phyloP scores from a whole-genome alignment of 2,329 filamentous ascomycete genomes.

The Paraconiothyrium brasiliense region DNA sequence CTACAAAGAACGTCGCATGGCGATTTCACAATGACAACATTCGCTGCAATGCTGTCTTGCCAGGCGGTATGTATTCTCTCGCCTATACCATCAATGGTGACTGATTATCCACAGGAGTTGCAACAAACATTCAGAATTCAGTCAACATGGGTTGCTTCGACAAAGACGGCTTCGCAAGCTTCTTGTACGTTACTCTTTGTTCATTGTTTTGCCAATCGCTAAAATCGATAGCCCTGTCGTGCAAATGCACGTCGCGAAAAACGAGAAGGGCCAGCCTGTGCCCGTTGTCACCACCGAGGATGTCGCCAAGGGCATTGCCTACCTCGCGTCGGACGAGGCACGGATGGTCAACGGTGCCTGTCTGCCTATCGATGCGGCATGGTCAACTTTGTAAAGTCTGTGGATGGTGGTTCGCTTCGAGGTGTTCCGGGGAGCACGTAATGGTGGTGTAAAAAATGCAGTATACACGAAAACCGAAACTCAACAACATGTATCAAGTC shows the following conservation, averaged over 20 bases:
- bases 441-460: too few relatives aligned
- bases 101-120: conserved; percentile 15
- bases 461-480: too few relatives aligned
- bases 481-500: too few relatives aligned
- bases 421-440: too few relatives aligned
- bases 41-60: conserved; percentile 58
- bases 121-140: conserved; percentile 32
- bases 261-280: conserved; percentile 32
- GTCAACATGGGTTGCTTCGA: conserved; percentile 36
- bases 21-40: conserved; percentile 57
- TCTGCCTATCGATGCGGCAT: conserved; percentile 40
- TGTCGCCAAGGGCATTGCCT: conserved; percentile 37
- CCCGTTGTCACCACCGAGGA: conserved; percentile 32
- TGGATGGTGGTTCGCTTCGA: not conserved
- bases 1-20: conserved; percentile 60
- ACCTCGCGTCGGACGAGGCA: conserved; percentile 36
- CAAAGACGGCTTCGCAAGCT: conserved; percentile 30
- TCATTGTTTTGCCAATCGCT: conserved; percentile 4
- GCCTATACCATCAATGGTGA: too few relatives aligned
- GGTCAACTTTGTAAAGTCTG: conserved; percentile 33
- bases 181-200: conserved; percentile 27
- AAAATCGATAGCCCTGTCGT: conserved; percentile 28
- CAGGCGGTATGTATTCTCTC: conserved; percentile 42
- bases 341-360: conserved; percentile 38
- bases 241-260: conserved; percentile 34